These are phyloP conservation scores for Dothistroma pini DNA, from an alignment of 2,329 filamentous ascomycete genomes.

Conservation along the genomic window DNA sequence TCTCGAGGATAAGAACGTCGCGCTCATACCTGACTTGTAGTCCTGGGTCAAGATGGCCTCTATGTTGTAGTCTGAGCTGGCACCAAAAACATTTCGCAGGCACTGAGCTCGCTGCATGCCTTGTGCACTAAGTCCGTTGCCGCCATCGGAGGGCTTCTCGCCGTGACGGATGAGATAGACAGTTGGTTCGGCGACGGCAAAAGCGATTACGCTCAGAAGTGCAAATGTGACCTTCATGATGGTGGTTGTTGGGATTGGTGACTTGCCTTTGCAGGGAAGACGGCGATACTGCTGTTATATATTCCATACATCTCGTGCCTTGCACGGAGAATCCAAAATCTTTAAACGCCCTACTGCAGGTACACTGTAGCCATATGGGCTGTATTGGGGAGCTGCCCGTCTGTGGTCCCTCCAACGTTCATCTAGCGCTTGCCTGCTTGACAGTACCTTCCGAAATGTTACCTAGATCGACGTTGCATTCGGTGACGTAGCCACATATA, in stretches of 20 bases:
- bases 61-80: conserved; percentile 52
- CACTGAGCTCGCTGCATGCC: conserved; percentile 59
- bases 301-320: neutral
- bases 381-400: neutral
- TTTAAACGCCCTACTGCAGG: neutral
- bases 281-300: neutral
- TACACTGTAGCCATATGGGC: neutral
- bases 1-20: neutral
- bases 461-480: conserved; percentile 3
- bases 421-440: neutral
- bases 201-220: conserved; percentile 13
- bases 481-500: neutral
- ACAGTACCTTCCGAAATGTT: neutral
- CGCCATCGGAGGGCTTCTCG: conserved; percentile 54
- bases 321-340: neutral
- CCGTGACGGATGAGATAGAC: conserved; percentile 63
- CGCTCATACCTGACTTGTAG: conserved; percentile 44
- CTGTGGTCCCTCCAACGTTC: neutral
- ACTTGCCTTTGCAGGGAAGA: neutral
- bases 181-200: conserved; percentile 40
- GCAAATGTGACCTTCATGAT: conserved; percentile 22
- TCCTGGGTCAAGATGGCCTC: conserved; percentile 56
- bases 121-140: conserved; percentile 48
- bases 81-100: conserved; percentile 55
- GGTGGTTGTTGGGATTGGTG: neutral